phyloP scores from a whole-genome alignment of 305 asterid genomes.

The Fraxinus velutina region DNA sequence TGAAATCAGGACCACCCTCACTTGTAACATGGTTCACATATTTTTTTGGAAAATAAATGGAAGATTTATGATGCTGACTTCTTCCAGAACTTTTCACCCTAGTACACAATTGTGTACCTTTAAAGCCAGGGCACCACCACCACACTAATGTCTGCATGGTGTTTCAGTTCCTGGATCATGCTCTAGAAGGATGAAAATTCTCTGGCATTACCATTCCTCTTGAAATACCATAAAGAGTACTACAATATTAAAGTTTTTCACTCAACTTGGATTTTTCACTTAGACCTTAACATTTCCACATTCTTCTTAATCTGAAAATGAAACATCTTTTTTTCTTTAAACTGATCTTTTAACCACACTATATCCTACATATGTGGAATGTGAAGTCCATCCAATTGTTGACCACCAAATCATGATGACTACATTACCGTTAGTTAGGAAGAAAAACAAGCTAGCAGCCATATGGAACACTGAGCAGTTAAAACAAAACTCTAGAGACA shows the following conservation, averaged over 20 bases:
- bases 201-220: not conserved
- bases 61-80: not conserved
- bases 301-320: not conserved
- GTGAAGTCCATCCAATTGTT: not conserved
- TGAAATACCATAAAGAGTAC: not conserved
- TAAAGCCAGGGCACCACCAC: not conserved
- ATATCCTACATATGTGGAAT: not conserved
- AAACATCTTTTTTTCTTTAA: not conserved
- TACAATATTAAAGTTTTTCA: not conserved
- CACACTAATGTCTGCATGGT: not conserved
- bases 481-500: not conserved
- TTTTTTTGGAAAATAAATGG: not conserved
- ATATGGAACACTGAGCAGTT: not conserved
- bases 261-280: not conserved
- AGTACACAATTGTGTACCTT: not conserved
- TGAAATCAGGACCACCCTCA: not conserved
- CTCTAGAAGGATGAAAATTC: not conserved
- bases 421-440: not conserved
- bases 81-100: not conserved
- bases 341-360: not conserved
- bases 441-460: not conserved
- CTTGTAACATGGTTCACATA: not conserved
- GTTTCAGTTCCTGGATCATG: not conserved
- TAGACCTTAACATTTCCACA: not conserved
- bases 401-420: not conserved